Percentiles rank a stretch among this genome's conserved stretches.
These are phyloP conservation scores for Cutaneotrichosporon cyanovorans DNA, from an alignment of 1,284 basidiomycete genomes.

Conservation along the genomic window DNA sequence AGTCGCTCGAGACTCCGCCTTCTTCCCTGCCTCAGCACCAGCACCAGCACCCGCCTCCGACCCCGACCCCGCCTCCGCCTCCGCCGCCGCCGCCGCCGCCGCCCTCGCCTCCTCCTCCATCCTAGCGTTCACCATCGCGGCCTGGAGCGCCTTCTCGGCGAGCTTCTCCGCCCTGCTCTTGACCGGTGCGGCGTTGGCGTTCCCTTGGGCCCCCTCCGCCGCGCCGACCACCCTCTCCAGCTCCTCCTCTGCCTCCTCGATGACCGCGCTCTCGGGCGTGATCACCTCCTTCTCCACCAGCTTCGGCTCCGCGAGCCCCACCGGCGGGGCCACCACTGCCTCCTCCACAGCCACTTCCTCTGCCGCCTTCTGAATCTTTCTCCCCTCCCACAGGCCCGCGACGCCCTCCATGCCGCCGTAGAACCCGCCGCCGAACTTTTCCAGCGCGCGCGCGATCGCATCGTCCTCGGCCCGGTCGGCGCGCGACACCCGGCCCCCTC, in stretches of 20 bases:
- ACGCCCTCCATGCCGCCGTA: slow-evolving; percentile 32
- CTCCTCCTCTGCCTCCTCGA: slow-evolving; percentile 8
- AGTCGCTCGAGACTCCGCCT: too few relatives aligned
- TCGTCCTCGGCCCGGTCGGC: slow-evolving; percentile 19
- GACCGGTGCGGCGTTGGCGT: background rate
- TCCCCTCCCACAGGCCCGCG: slow-evolving; percentile 15
- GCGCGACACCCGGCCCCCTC: background rate
- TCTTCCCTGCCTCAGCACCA: too few relatives aligned
- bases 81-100: too few relatives aligned
- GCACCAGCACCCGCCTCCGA: background rate
- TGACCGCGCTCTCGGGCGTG: background rate
- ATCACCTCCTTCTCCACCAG: slow-evolving; percentile 9
- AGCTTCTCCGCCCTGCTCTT: slow-evolving; percentile 2
- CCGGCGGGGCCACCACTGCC: slow-evolving; percentile 5
- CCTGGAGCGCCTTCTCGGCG: slow-evolving; percentile 2
- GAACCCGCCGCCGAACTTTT: slow-evolving; percentile 25
- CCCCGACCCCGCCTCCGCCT: background rate
- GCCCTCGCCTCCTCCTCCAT: background rate
- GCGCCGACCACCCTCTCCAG: background rate
- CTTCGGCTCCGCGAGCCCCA: background rate
- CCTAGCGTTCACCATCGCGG: background rate
- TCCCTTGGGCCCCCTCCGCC: slow-evolving; percentile 5
- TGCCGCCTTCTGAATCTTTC: slow-evolving; percentile 5
- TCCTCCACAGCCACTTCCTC: slow-evolving; percentile 11
- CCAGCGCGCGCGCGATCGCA: slow-evolving; percentile 21